These are phyloP conservation scores for Dentipellis sp. DNA, from an alignment of 768 basidiomycete species.

Conservation along the genomic window DNA sequence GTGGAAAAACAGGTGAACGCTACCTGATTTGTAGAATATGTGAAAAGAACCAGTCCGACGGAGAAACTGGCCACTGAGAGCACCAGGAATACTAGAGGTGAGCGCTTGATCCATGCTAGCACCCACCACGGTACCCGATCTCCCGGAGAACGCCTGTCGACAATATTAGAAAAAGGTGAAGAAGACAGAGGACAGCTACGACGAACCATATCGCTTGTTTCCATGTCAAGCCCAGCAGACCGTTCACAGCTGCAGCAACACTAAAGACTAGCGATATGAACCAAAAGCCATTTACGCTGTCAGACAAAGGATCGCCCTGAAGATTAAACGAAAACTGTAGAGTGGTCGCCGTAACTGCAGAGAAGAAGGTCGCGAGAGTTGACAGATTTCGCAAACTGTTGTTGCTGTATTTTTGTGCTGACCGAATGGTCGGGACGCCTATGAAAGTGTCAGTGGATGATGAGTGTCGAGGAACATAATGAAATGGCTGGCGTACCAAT, in stretches of 20 bases:
- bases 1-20: conserved; percentile 8
- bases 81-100: conserved; percentile 75
- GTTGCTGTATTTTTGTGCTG: conserved; percentile 65
- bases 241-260: conserved; percentile 70
- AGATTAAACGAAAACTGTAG: conserved; percentile 57
- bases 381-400: conserved; percentile 64
- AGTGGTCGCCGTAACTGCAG: conserved; percentile 65
- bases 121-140: conserved; percentile 79
- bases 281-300: conserved; percentile 66
- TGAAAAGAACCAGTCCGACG: conserved; percentile 66
- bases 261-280: conserved; percentile 70
- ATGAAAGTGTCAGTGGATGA: neutral
- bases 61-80: conserved; percentile 81
- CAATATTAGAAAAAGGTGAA: conserved; percentile 2
- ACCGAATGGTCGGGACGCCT: conserved; percentile 72
- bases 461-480: conserved; percentile 2
- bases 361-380: conserved; percentile 73
- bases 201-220: conserved; percentile 78
- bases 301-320: conserved; percentile 26
- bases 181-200: neutral
- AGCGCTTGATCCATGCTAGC: conserved; percentile 79
- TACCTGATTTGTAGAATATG: conserved; percentile 67
- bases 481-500: conserved; percentile 38
- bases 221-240: conserved; percentile 67
- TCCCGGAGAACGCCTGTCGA: conserved; percentile 58